Evolutionary conservation across 2,329 filamentous ascomycete species (phyloP).

Genomic region (Plenodomus tracheiphilus): DNA sequence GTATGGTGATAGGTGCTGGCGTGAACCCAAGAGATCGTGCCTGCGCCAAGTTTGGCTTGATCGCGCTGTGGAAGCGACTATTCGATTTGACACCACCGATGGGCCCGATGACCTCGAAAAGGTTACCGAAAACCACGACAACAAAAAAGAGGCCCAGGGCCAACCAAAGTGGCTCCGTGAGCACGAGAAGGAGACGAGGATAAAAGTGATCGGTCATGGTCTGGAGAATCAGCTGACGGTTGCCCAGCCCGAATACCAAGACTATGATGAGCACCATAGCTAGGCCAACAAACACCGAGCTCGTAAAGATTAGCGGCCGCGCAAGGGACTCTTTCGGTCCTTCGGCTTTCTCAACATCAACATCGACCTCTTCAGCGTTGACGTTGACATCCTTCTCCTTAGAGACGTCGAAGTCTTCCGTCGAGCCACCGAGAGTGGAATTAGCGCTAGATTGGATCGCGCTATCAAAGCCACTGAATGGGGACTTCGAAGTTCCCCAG

Average conservation of each 20-base stretch:
- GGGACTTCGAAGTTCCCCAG: conserved; percentile 54
- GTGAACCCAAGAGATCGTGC: conserved; percentile 60
- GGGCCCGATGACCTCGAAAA: conserved; percentile 69
- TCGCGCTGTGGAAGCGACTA: conserved; percentile 76
- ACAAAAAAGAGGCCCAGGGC: conserved; percentile 55
- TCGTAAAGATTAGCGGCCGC: conserved; percentile 54
- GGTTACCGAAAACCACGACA: conserved; percentile 13
- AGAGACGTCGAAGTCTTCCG: conserved; percentile 11
- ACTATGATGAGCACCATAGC: conserved; percentile 57
- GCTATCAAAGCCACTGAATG: conserved; percentile 50
- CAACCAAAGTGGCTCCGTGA: conserved; percentile 50
- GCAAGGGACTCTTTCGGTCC: conserved; percentile 46
- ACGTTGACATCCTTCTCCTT: conserved; percentile 12
- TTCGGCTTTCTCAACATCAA: conserved; percentile 34
- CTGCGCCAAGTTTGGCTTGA: conserved; percentile 44
- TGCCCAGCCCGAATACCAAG: conserved; percentile 59
- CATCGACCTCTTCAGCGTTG: conserved; percentile 24
- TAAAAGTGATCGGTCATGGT: conserved; percentile 57
- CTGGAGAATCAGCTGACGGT: conserved; percentile 57
- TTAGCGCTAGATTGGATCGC: conserved; percentile 26
- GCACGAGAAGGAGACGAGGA: conserved; percentile 57
- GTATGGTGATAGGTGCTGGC: conserved; percentile 71
- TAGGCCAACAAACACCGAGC: conserved; percentile 58
- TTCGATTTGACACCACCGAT: conserved; percentile 72
- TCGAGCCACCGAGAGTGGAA: conserved; percentile 33